Evolutionary conservation across 306 rosid genomes (phyloP).

Genomic region (Rubus parviflorus): DNA sequence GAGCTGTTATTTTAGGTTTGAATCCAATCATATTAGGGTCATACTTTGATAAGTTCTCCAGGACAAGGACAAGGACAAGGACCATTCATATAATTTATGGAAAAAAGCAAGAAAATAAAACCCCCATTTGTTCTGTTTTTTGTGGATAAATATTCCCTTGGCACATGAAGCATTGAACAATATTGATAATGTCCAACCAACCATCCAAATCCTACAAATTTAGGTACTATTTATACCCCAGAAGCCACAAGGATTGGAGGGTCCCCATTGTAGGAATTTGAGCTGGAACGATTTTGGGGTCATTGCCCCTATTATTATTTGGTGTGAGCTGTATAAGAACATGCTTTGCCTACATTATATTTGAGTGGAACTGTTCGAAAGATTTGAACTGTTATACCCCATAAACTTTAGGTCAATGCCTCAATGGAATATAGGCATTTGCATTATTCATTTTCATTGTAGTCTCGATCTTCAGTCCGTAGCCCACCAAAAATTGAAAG

Average conservation of each 20-base stretch:
- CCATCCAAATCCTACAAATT: background rate
- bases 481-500: no score
- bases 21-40: slow-evolving; percentile 10
- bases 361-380: no score
- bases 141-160: background rate
- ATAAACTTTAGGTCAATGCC: no score
- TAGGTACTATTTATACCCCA: background rate
- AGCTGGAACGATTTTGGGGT: slow-evolving; percentile 42
- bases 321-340: slow-evolving; percentile 50
- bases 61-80: background rate
- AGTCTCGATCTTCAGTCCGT: no score
- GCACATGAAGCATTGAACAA: slow-evolving; percentile 3
- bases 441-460: no score
- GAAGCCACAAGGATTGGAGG: background rate
- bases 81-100: background rate
- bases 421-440: no score
- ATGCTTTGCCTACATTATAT: slow-evolving; percentile 20
- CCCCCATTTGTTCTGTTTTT: background rate
- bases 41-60: background rate
- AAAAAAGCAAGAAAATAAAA: background rate
- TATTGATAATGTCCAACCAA: background rate
- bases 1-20: background rate
- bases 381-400: no score
- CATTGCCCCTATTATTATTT: slow-evolving; percentile 34
- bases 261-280: slow-evolving; percentile 16